A percentile compares a stretch with the other conserved stretches of the same genome.
phyloP scores from a whole-genome alignment of 345 rosid species.

The Firmiana major region DNA sequence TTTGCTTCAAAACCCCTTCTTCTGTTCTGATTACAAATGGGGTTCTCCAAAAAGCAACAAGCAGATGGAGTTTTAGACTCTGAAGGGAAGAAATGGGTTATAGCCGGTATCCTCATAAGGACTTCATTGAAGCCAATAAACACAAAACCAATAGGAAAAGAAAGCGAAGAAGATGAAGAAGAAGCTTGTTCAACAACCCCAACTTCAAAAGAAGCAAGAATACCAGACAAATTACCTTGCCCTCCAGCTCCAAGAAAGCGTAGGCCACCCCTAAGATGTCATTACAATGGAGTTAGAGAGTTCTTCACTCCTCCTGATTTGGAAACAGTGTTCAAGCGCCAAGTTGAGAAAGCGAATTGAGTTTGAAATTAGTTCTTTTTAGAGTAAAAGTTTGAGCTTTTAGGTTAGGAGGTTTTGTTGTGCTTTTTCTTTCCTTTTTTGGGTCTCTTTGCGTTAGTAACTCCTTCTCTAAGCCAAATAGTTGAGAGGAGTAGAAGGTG shows the following conservation, averaged over 20 bases:
- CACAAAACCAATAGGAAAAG: conserved; percentile 45
- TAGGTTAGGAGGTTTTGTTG: conserved; percentile 8
- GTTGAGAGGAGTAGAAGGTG: conserved; percentile 28
- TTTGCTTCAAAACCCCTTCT: conserved; percentile 9
- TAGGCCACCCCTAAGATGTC: conserved; percentile 52
- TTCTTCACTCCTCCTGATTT: conserved; percentile 77
- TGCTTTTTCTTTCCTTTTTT: not conserved
- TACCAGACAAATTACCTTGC: conserved; percentile 63
- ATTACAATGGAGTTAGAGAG: conserved; percentile 52
- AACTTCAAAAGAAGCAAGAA: conserved; percentile 68
- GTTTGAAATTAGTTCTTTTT: conserved; percentile 9
- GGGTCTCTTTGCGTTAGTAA: conserved; percentile 11
- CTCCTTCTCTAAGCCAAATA: conserved; percentile 10
- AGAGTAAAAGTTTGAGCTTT: conserved; percentile 13
- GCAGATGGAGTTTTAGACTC: conserved; percentile 48
- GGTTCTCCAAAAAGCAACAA: conserved; percentile 64
- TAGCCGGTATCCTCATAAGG: conserved; percentile 60
- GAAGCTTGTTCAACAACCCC: conserved; percentile 68
- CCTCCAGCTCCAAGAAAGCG: conserved; percentile 87
- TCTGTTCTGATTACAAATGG: conserved; percentile 41
- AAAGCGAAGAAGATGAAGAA: conserved; percentile 24
- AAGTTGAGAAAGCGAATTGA: conserved; percentile 51
- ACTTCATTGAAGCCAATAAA: conserved; percentile 64
- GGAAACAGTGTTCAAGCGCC: conserved; percentile 74
- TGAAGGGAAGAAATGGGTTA: conserved; percentile 72